Evolutionary conservation across 495 filamentous ascomycete species (phyloP).

Genomic region (Barbatosphaeria neglecta): DNA sequence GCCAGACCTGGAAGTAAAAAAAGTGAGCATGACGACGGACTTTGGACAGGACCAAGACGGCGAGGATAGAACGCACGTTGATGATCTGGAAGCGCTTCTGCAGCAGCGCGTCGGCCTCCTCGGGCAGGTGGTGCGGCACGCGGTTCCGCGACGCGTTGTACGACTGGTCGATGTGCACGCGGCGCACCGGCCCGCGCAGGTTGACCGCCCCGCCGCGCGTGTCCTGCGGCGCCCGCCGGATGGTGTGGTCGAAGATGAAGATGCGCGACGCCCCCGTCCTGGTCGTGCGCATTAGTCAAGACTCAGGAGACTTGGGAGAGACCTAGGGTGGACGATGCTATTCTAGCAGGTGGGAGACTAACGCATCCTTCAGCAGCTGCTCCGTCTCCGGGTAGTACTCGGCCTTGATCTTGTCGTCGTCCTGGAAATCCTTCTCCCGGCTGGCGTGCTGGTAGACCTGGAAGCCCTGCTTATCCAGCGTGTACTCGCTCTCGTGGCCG

Average conservation of each 20-base stretch:
- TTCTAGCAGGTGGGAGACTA: too few species aligned
- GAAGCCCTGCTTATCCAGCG: constrained; percentile 32
- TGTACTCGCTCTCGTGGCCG: constrained; percentile 25
- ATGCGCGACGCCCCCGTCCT: constrained; percentile 53
- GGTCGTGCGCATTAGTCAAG: constrained; percentile 14
- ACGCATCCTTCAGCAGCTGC: constrained; percentile 51
- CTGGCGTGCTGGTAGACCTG: constrained; percentile 25
- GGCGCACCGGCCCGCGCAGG: constrained; percentile 50
- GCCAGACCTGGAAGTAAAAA: constrained; percentile 38
- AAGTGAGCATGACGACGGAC: not conserved
- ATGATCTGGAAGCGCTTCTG: constrained; percentile 62
- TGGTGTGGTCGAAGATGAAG: constrained; percentile 68
- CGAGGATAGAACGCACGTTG: constrained; percentile 39
- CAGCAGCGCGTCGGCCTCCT: constrained; percentile 49
- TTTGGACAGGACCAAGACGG: too few species aligned
- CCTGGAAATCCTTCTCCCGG: constrained; percentile 49
- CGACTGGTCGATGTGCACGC: constrained; percentile 64
- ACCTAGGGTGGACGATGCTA: too few species aligned
- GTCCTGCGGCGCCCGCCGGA: constrained; percentile 42
- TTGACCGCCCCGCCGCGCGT: not conserved
- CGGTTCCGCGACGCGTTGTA: constrained; percentile 45
- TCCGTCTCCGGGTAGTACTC: constrained; percentile 59
- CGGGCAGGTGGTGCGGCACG: constrained; percentile 49
- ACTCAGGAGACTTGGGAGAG: too few species aligned
- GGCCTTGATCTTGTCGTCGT: constrained; percentile 56